Base-by-base conservation (phyloP, 495 filamentous ascomycete species). In the Daldinia childiae region DNA sequence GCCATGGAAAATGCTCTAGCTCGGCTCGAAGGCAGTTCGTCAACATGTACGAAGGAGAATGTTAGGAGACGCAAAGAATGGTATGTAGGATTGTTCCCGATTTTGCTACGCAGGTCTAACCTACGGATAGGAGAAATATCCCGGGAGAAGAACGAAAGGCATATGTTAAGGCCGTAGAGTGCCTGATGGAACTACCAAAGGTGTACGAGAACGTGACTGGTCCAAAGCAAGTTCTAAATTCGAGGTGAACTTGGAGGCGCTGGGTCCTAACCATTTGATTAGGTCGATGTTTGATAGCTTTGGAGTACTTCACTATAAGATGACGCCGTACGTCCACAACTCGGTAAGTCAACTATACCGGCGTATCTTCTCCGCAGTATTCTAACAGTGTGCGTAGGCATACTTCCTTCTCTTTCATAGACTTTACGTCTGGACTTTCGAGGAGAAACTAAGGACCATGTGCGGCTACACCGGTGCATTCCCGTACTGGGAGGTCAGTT, bases 31-130 rank as follows among this genome's bases (percentile, higher is more conserved):
- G 72, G 76, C 43, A 72, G 77, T 27, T 64, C 70, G n/a, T 38
- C 39, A 38, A 77, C 63, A n/a, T 85, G 83, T 68, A 83, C 77
- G 32, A 79, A 81, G 73, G 78, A 79, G 38, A 83, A 80, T 57
- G 74, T 81, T 52, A 74, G 76, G 45, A 72, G 84, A 29, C 74
- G 83, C 50, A 81, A 81, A 68, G 83, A 85, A 79, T 85, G 83
- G 83, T 83, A 66, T 41, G 76, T 55, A 0, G 27, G 19, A 30
- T 15, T 24, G 54, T 27, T 36, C 19, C 15, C 4, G 4, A 32
- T 2, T 7, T 55, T 65, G 19, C 61, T 24, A 21, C 9, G 9
- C n/a, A 39, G 3, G 32, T 17, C 65, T 71, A 59, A 66, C 48
- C 14, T 67, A 58, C 64, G 8, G 52, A 15, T 51, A 83, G 82